Base-by-base conservation (phyloP, 2,329 filamentous ascomycete species). In the Fusarium camptoceras region DNA sequence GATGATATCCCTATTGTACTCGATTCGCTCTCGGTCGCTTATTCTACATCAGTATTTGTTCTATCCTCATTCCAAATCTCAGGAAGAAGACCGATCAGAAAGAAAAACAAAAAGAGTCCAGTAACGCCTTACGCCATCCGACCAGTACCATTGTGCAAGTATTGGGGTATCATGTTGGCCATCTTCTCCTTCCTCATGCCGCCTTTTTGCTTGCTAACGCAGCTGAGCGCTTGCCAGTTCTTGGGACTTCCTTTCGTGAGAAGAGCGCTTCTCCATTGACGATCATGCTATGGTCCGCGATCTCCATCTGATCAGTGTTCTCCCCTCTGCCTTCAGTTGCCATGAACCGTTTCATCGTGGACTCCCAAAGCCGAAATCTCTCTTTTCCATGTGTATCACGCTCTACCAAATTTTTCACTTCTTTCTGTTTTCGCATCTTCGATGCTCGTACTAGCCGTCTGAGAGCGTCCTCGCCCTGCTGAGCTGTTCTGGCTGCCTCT, bases 391-490 rank as follows among this genome's bases (percentile, higher is more conserved):
- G 79, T 4, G 79, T 75, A 70, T 88, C 84, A 56, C 83, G 83
- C 68, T 87, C 83, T 4, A 89, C 87, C 4, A 86, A 78, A 4
- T 84, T 82, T 71, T 86, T 88, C 44, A 89, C 84, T 73, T 90
- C 88, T 76, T 90, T 90, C 71, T 90, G 88, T 70, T 87, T 88
- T 51, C 88, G 87, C 71, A 88, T 86, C 77, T 91, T 91, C 58
- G 87, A 87, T 20, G 89, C 88, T 24, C 88, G 84, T 28, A 89
- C 86, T 20, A 91, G 80, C 10, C 85, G 81, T 28, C 89, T 81
- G 6, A 91, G 80, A 2, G 89, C 89, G 64, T 88, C 86, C 75
- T 91, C 89, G 4, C 86, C 88, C 66, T 89, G 87, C 70, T 88
- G 86, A 11, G 88, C 87, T 47, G 87, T 87, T 56, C 85, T 82